Evolutionary conservation across 495 filamentous ascomycete genomes (phyloP), one percentile per base, ranked within the genome.

Genomic region (Talaromyces liani): DNA sequence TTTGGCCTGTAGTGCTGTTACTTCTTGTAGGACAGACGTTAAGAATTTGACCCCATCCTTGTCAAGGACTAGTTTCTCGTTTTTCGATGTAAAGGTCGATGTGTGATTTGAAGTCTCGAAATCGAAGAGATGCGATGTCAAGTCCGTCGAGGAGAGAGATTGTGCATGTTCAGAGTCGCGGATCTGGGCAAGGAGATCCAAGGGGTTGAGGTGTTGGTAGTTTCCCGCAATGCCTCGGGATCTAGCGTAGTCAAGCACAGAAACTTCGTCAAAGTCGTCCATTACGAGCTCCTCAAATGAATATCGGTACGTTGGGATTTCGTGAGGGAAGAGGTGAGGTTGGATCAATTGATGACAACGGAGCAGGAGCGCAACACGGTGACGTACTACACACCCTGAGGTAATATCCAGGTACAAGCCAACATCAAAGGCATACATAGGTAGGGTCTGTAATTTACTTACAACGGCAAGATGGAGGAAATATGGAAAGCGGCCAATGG

Each of bases 201-300:
- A 56, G 20, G 75, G 73, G 56, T 70, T 54, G 12, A 67, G 24
- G 12, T 69, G 56, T 25, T 67, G 58, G 62, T 70, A 71, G 62
- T 78, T 65, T 6, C 20, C 64, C 0, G 71, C 70, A 47, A 80
- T 69, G 14, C 71, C 74, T 47, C 79, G 65, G 51, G 77, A 78
- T 22, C 76, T 72, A 25, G 79, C 77, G 55, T 82, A 83, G 22
- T 81, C 73, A 34, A 65, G 47, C 22, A 64, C 55, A n/a, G 56
- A 60, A 6, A n/a, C 0, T 22, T 58, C 31, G 1, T 55, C 51
- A 2, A 29, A 12, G 58, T 53, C 61, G 27, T 64, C 27, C 54
- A 59, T 49, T 57, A n/a, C 36, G 20, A 27, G n/a, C 7, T 6
- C 4, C n/a, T 49, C 18, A 1, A 49, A 9, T 10, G 18, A 22